A percentile compares a stretch with the other conserved stretches of the same genome.
Evolutionary conservation across 2,329 filamentous ascomycete genomes (phyloP).

Genomic region (Aspergillus proliferans): DNA sequence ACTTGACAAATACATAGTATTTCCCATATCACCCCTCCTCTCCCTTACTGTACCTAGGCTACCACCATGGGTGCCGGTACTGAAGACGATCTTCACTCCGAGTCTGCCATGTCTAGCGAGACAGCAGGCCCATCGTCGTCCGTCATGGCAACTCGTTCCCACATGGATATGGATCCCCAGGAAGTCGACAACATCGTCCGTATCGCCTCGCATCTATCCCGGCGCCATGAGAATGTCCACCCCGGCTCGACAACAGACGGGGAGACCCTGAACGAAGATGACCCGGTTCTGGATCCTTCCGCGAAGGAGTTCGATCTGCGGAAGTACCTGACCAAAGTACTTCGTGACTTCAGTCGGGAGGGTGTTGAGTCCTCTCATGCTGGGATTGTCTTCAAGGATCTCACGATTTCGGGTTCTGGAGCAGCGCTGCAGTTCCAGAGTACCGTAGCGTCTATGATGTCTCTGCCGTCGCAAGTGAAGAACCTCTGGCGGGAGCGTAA

Average conservation of each 20-base stretch:
- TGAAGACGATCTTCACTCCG: no score
- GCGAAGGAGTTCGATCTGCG: slow-evolving; percentile 5
- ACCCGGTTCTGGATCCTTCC: slow-evolving; percentile 4
- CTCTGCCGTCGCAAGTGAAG: slow-evolving; percentile 8
- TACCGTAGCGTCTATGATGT: slow-evolving; percentile 15
- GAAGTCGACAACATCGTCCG: no score
- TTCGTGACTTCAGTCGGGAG: background rate
- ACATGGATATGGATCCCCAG: no score
- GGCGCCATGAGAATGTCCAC: background rate
- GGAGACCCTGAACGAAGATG: background rate
- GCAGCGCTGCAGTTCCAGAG: slow-evolving; percentile 20
- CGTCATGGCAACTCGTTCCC: no score
- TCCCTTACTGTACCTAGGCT: no score
- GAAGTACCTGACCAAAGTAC: slow-evolving; percentile 3
- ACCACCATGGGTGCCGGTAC: no score
- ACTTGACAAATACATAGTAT: no score
- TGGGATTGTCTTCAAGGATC: slow-evolving; percentile 16
- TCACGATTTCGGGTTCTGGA: slow-evolving; percentile 21
- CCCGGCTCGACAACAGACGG: background rate
- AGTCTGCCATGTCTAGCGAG: no score
- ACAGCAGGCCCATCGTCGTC: no score
- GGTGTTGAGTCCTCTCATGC: slow-evolving; percentile 9
- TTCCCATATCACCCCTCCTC: no score
- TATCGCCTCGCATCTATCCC: no score
- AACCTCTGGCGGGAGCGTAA: slow-evolving; percentile 8